Evolutionary conservation across 2,329 filamentous ascomycete genomes (phyloP).

Genomic region (Arthrobotrys pseudoclavata): DNA sequence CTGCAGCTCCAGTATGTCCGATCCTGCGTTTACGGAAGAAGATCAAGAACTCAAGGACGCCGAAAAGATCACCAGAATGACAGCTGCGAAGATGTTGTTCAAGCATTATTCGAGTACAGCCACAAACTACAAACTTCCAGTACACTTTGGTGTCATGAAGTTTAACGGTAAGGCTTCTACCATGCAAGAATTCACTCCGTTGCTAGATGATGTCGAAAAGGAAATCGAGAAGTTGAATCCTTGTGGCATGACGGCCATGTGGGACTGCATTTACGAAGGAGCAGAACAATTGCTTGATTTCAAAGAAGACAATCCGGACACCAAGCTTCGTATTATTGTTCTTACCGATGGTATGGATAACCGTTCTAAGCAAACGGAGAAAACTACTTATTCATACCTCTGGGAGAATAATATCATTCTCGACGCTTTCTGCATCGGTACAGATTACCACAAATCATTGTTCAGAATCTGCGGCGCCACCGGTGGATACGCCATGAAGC

Average conservation of each 20-base stretch:
- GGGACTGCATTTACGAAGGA: conserved; percentile 58
- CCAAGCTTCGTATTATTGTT: conserved; percentile 54
- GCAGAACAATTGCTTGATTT: conserved; percentile 51
- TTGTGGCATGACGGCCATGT: conserved; percentile 50
- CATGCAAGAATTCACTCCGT: conserved; percentile 49
- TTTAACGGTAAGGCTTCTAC: conserved; percentile 39
- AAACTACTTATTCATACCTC: conserved; percentile 48
- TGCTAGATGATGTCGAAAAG: conserved; percentile 44
- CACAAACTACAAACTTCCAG: conserved; percentile 54
- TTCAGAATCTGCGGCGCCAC: conserved; percentile 56
- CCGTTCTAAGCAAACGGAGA: conserved; percentile 50
- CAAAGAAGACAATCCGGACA: conserved; percentile 56
- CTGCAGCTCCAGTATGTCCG: conserved; percentile 54
- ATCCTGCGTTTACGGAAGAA: conserved; percentile 44
- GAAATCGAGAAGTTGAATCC: conserved; percentile 47
- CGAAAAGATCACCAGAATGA: conserved; percentile 45
- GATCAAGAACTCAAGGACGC: conserved; percentile 34
- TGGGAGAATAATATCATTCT: conserved; percentile 57
- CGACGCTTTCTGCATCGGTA: conserved; percentile 51
- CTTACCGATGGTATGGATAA: conserved; percentile 58
- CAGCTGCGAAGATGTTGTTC: conserved; percentile 54
- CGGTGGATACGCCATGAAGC: conserved; percentile 59
- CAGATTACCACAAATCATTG: conserved; percentile 40
- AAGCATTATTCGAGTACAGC: conserved; percentile 45
- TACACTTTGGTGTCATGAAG: conserved; percentile 57